Evolutionary conservation across 352 stramenopile species (phyloP).

Genomic region (Phytopythium ostracodes): DNA sequence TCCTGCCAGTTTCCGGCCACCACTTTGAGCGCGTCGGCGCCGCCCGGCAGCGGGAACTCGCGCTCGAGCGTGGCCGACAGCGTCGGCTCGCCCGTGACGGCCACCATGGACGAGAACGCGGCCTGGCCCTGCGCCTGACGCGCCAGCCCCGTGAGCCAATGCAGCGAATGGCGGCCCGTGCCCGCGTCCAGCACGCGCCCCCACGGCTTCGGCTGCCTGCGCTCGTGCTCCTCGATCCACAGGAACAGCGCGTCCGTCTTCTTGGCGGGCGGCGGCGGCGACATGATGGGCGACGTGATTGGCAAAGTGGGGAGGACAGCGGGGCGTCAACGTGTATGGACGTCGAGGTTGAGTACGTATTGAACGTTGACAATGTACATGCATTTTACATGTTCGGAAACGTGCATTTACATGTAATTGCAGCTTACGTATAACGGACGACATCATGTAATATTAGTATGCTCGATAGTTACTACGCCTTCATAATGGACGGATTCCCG

Average conservation of each 20-base stretch:
- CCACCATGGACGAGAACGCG: conserved; percentile 37
- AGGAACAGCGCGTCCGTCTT: conserved; percentile 74
- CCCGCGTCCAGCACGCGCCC: conserved; percentile 85
- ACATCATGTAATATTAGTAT: too few species aligned
- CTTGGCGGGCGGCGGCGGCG: conserved; percentile 7
- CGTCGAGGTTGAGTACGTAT: too few species aligned
- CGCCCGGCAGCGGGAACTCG: conserved; percentile 31
- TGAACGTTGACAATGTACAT: too few species aligned
- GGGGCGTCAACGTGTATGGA: too few species aligned
- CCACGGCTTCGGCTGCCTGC: conserved; percentile 22
- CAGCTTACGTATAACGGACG: too few species aligned
- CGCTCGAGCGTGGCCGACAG: conserved; percentile 37
- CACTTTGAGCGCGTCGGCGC: conserved; percentile 33
- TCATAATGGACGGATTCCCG: too few species aligned
- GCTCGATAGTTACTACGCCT: too few species aligned
- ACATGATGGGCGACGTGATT: not conserved
- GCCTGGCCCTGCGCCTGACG: conserved; percentile 8
- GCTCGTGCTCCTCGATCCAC: conserved; percentile 66
- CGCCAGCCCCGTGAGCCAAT: conserved; percentile 62
- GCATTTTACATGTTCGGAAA: not conserved
- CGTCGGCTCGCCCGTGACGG: conserved; percentile 67
- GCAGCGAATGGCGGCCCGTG: conserved; percentile 86
- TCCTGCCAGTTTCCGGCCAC: conserved; percentile 74
- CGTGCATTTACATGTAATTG: too few species aligned
- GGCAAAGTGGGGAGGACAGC: too few species aligned